phyloP scores from a whole-genome alignment of 495 filamentous ascomycete genomes.

The Tetracladium marchalianum region DNA sequence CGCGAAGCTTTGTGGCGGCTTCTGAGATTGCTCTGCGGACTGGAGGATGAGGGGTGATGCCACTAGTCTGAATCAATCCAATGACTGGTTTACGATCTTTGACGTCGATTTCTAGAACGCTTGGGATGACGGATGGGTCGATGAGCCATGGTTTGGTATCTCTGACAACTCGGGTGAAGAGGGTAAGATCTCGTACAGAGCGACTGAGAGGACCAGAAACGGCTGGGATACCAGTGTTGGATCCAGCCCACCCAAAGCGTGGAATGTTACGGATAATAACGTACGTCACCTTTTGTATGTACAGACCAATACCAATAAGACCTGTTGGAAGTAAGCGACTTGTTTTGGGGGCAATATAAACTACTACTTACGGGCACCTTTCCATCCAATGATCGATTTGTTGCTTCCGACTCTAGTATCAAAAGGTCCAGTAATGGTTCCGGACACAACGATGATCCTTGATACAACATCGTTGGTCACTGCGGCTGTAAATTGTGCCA shows the following conservation, averaged over 20 bases:
- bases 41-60: slow-evolving; percentile 18
- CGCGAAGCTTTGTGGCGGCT: slow-evolving; percentile 15
- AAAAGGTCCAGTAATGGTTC: neutral
- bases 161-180: slow-evolving; percentile 17
- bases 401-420: neutral
- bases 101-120: slow-evolving; percentile 7
- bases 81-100: slow-evolving; percentile 26
- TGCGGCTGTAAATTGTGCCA: neutral
- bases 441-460: neutral
- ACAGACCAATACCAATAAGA: neutral
- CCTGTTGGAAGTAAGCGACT: neutral
- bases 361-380: neutral
- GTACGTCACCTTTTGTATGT: slow-evolving; percentile 30
- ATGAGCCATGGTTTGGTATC: slow-evolving; percentile 19
- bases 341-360: neutral
- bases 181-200: slow-evolving; percentile 19
- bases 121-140: slow-evolving; percentile 21
- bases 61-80: slow-evolving; percentile 30
- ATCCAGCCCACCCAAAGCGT: slow-evolving; percentile 18
- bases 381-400: neutral
- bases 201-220: slow-evolving; percentile 19
- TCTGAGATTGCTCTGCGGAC: slow-evolving; percentile 12
- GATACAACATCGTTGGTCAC: neutral
- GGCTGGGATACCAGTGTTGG: slow-evolving; percentile 22
- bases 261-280: slow-evolving; percentile 42